These are phyloP conservation scores for Podaxis rugospora DNA, from an alignment of 768 basidiomycete species.

Conservation along the genomic window DNA sequence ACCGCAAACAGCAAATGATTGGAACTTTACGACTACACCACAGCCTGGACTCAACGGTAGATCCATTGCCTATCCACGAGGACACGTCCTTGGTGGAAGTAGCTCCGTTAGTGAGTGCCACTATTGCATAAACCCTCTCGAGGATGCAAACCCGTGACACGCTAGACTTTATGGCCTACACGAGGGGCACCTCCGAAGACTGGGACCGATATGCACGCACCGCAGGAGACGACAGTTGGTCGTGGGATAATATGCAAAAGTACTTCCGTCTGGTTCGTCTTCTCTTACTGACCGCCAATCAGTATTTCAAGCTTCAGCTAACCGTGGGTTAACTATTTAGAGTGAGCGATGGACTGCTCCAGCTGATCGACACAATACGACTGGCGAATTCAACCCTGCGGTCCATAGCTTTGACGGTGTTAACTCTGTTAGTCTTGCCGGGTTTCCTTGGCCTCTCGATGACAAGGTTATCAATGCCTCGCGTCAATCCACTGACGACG, in stretches of 20 bases:
- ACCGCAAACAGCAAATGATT: constrained; percentile 19
- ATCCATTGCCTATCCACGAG: constrained; percentile 20
- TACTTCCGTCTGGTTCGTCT: constrained; percentile 24
- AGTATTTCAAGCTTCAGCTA: constrained; percentile 14
- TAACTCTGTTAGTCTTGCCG: constrained; percentile 25
- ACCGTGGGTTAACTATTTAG: constrained; percentile 10
- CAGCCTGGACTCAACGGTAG: constrained; percentile 21
- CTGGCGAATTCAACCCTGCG: constrained; percentile 27
- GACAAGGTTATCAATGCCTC: constrained; percentile 18
- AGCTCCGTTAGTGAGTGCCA: constrained; percentile 24
- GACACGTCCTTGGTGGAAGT: constrained; percentile 23
- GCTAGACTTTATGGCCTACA: constrained; percentile 25
- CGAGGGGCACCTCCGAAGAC: constrained; percentile 36
- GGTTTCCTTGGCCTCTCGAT: constrained; percentile 24
- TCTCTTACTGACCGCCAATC: neutral
- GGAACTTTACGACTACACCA: constrained; percentile 23
- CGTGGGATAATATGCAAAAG: constrained; percentile 25
- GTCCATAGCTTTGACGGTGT: constrained; percentile 28
- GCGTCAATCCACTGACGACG: constrained; percentile 2
- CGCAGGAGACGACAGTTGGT: constrained; percentile 46
- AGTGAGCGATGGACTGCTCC: constrained; percentile 24
- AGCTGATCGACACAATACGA: constrained; percentile 27
- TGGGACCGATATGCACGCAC: constrained; percentile 49
- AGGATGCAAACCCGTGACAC: neutral
- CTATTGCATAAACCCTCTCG: constrained; percentile 10